These are phyloP conservation scores for Aaosphaeria arxii DNA, from an alignment of 2,329 filamentous ascomycete species.

Conservation along the genomic window DNA sequence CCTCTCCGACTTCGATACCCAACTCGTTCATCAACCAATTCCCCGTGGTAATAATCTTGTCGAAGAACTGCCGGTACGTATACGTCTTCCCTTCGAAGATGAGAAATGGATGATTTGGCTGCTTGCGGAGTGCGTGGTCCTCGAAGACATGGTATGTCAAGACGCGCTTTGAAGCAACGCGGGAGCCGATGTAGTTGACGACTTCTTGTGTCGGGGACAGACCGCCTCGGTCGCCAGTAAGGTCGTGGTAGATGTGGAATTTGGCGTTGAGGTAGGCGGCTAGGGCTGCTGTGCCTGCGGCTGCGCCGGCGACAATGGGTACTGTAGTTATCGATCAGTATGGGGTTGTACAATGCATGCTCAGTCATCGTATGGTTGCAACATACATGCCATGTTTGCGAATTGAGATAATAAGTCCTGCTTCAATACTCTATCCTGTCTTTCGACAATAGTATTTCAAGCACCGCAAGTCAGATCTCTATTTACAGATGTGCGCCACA, in stretches of 20 bases:
- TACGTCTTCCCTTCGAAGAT: constrained; percentile 35
- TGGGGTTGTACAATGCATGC: background rate
- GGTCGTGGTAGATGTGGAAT: constrained; percentile 27
- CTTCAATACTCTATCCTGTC: too few species aligned
- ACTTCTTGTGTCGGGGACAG: constrained; percentile 11
- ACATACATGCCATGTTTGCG: constrained; percentile 3
- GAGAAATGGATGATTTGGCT: constrained; percentile 28
- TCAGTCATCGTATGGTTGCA: background rate
- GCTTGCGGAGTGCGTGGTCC: constrained; percentile 36
- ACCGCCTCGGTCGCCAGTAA: constrained; percentile 15
- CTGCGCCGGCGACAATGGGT: constrained; percentile 21
- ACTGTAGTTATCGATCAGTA: constrained; percentile 9
- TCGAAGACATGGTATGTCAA: constrained; percentile 31
- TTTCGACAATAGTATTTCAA: too few species aligned
- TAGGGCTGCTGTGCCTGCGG: constrained; percentile 22
- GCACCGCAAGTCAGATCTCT: too few species aligned
- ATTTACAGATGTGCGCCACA: too few species aligned
- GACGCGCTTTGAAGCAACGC: constrained; percentile 15
- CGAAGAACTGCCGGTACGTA: constrained; percentile 32
- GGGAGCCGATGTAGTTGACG: constrained; percentile 15
- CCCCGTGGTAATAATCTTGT: constrained; percentile 21
- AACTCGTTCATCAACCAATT: constrained; percentile 39
- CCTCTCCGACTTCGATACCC: constrained; percentile 23
- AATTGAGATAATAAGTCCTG: background rate
- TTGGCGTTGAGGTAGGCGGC: constrained; percentile 38